Evolutionary conservation across 2,329 filamentous ascomycete species (phyloP), one percentile per base, ranked within the genome.

Genomic region (Elsinoe ampelina): DNA sequence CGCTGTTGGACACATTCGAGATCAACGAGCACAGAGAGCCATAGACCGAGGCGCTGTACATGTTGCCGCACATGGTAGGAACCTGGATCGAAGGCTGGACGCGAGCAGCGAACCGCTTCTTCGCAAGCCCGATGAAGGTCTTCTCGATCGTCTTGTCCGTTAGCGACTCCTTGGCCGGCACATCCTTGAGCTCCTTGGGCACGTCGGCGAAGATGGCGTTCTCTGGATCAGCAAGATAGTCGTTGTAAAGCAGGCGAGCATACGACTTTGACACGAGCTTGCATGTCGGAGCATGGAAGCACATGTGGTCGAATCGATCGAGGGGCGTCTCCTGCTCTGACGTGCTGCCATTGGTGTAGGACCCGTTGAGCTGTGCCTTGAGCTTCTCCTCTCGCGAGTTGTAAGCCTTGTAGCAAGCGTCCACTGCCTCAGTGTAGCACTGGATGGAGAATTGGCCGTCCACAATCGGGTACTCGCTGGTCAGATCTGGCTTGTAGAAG

Each of bases 231-330:
- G 60, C 61, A 62, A 76, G 68, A 67, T 71, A 78, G 64, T 79
- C 76, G 67, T 78, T 78, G 72, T 77, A 79, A 17, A 77, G 68
- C 52, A 79, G 65, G 54, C 76, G 74, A 35, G 73, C 76, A 67
- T 78, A 79, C 56, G 75, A 77, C 71, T 79, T 79, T 61, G 72
- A 69, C n/a, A 79, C 76, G 52, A 78, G 72, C 67, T 79, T 79
- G 74, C 76, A 79, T 41, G 74, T 79, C 6, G 76, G 76, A 10
- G 75, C 73, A 65, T 79, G 76, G 73, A 79, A 79, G 65, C 71
- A 73, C 74, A 79, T 77, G 71, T 77, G 73, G 69, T 79, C 76
- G 64, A 79, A 79, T 39, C 75, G 73, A 66, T 79, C 76, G 13
- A 79, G 66, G 48, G 75, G 72, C 3, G 73, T 73, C 65, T 77